Conservation (phyloP, 106 monocot genomes). For the Dioscorea zingiberensis region DNA sequence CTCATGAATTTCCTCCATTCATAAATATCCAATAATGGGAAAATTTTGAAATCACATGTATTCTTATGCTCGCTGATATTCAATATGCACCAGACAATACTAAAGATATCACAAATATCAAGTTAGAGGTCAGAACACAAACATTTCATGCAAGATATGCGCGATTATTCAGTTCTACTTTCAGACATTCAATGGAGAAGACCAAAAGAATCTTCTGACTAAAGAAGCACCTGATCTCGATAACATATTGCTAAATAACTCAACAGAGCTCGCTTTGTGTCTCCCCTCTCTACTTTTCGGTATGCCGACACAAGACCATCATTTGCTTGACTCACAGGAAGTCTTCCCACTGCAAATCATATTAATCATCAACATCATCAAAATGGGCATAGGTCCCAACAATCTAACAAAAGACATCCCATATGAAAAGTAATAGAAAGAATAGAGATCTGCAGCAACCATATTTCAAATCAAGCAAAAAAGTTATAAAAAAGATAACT, state of each 20-base stretch:
- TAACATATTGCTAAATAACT: constrained; percentile 32
- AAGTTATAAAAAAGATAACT: neutral
- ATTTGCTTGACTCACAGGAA: constrained; percentile 32
- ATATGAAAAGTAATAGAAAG: neutral
- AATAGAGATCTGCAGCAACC: neutral
- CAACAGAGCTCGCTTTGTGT: constrained; percentile 25
- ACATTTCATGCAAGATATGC: neutral
- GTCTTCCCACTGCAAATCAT: constrained; percentile 34
- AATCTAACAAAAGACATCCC: neutral
- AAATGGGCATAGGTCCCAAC: neutral
- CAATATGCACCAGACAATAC: neutral
- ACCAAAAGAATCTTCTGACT: neutral
- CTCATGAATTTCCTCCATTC: no score
- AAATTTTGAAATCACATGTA: neutral
- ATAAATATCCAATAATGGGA: neutral
- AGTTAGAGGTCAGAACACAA: neutral
- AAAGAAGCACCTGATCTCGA: constrained; percentile 24
- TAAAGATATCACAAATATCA: neutral
- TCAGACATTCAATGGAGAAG: no score
- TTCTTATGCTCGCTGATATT: neutral
- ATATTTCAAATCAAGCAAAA: neutral
- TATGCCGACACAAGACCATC: constrained; percentile 25
- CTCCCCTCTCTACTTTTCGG: constrained; percentile 26
- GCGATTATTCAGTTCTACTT: neutral
- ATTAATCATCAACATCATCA: neutral